These are phyloP conservation scores for Aspergillus campestris DNA, from an alignment of 495 filamentous ascomycete genomes.

Conservation along the genomic window DNA sequence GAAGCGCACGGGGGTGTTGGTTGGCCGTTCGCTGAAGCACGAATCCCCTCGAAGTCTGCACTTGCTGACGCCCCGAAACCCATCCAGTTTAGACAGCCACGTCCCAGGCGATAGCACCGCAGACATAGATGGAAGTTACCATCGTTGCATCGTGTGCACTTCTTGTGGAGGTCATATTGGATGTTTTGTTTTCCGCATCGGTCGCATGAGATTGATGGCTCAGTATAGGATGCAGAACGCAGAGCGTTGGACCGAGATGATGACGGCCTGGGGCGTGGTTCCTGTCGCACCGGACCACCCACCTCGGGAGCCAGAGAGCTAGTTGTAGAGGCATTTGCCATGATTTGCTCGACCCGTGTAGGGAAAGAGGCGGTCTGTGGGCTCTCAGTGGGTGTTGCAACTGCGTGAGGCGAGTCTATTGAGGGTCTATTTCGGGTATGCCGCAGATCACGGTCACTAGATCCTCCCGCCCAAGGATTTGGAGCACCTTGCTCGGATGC, in stretches of 20 bases:
- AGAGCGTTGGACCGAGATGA: constrained; percentile 25
- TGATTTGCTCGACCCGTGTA: constrained; percentile 4
- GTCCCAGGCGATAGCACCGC: constrained; percentile 63
- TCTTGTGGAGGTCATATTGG: constrained; percentile 74
- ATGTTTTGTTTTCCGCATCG: constrained; percentile 58
- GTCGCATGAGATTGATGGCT: constrained; percentile 66
- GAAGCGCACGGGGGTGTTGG: constrained; percentile 31
- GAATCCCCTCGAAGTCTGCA: constrained; percentile 42
- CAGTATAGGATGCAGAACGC: constrained; percentile 36
- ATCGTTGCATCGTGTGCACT: constrained; percentile 58
- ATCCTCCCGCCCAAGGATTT: constrained; percentile 22
- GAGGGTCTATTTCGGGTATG: constrained; percentile 14
- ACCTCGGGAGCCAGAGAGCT: constrained; percentile 15
- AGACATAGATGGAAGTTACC: constrained; percentile 71
- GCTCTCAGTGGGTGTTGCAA: constrained; percentile 7
- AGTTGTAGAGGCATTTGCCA: constrained; percentile 12
- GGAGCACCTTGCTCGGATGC: constrained; percentile 31
- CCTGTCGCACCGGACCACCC: constrained; percentile 16
- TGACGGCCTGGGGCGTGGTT: constrained; percentile 24
- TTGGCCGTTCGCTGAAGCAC: constrained; percentile 34
- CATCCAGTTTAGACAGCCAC: constrained; percentile 70
- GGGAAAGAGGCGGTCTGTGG: constrained; percentile 1
- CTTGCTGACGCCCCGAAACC: constrained; percentile 63
- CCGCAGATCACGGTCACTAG: constrained; percentile 19
- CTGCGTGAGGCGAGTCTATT: constrained; percentile 10